Evolutionary conservation across 306 rosid genomes (phyloP), one percentile per base, ranked within the genome.

Genomic region (Prunus mira): DNA sequence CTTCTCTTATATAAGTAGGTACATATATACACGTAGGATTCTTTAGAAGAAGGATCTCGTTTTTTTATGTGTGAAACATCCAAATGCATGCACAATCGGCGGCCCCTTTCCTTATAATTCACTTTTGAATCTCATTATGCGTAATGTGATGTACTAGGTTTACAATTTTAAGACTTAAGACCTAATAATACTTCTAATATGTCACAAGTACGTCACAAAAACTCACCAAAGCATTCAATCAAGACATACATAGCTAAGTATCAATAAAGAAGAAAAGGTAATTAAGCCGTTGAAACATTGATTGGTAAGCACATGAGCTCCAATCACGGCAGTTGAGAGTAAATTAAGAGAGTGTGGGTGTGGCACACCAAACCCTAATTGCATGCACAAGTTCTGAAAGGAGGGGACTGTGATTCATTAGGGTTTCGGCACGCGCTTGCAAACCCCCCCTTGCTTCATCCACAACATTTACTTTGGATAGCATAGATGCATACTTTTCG

Each of bases 271-370:
- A 55, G n/a, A 30, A 58, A 10, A 49, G 58, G 24, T 24, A 51
- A 12, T 34, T 30, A 66, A 65, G 69, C 58, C 57, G 47, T 72
- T 28, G 60, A 69, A 75, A 67, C 11, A 74, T 85, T 89, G 82
- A 89, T 87, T 70, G 27, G 80, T 28, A 24, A 77, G 76, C 88
- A 85, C 86, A 89, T 86, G 90, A 72, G 57, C 79, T 13, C 66
- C 50, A 71, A 71, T 51, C 63, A 71, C 71, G 30, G 13, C 43
- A 7, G 14, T 32, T 12, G 25, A 57, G 20, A 67, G 64, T 17
- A 64, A 54, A 68, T 49, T 1, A 69, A 67, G 76, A 8, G 60
- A 27, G 34, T n/a, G 67, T 47, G 51, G 51, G 12, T 9, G 41
- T 34, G 41, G 41, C 41, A 60, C 38, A 60, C 38, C 32, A 25